These are phyloP conservation scores for Sphaerosporella brunnea DNA, from an alignment of 495 filamentous ascomycete genomes.

Conservation along the genomic window DNA sequence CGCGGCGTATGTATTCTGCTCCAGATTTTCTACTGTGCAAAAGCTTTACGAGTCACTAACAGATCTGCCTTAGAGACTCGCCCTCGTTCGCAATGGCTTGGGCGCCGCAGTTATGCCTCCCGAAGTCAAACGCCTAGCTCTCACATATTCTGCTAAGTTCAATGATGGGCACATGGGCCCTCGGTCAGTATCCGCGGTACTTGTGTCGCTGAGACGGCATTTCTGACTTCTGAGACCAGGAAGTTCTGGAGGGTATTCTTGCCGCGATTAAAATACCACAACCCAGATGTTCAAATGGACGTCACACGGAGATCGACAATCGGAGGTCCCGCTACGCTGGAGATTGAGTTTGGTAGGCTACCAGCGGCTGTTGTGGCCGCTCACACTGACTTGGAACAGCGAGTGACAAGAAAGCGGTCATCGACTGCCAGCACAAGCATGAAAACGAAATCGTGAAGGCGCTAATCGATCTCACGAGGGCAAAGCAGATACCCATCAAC, in stretches of 20 bases:
- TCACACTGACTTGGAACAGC: constrained; percentile 3
- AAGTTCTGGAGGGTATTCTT: constrained; percentile 79
- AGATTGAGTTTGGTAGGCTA: constrained; percentile 46
- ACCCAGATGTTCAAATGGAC: constrained; percentile 67
- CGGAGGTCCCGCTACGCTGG: constrained; percentile 45
- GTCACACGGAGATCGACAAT: constrained; percentile 47
- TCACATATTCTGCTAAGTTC: constrained; percentile 55
- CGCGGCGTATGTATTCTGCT: constrained; percentile 4
- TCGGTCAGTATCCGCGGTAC: constrained; percentile 34
- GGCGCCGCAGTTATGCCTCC: constrained; percentile 66
- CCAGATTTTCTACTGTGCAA: not conserved
- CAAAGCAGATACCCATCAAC: constrained; percentile 39
- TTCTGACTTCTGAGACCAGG: constrained; percentile 26
- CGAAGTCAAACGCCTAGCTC: constrained; percentile 64
- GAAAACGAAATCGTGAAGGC: constrained; percentile 48
- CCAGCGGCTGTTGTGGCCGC: not conserved
- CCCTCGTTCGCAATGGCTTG: constrained; percentile 61
- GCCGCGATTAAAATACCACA: constrained; percentile 81
- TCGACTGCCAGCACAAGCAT: constrained; percentile 46
- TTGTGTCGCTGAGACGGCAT: not conserved
- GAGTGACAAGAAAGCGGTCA: constrained; percentile 26
- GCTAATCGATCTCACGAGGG: constrained; percentile 52
- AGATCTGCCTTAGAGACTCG: constrained; percentile 8
- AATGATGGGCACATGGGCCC: constrained; percentile 61
- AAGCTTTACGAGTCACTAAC: no score